phyloP scores from a whole-genome alignment of 208 protist species.

The Trypanosomatidae sp. region DNA sequence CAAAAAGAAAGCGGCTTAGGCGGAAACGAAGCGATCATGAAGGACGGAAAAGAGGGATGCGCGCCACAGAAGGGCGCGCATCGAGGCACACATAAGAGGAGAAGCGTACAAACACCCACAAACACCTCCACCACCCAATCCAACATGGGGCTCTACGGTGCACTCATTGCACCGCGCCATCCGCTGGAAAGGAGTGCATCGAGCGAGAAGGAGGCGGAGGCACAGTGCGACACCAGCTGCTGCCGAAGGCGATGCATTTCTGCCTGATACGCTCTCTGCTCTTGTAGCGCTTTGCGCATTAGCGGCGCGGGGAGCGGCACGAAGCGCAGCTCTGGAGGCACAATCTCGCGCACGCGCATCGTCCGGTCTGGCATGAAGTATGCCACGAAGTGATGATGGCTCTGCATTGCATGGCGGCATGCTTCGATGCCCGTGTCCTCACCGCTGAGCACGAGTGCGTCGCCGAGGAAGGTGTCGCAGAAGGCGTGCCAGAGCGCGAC shows the following conservation, averaged over 20 bases:
- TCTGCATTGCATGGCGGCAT: slow-evolving; percentile 21
- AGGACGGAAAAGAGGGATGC: background rate
- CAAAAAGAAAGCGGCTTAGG: background rate
- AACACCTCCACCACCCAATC: background rate
- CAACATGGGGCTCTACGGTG: background rate
- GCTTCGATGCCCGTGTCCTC: slow-evolving; percentile 32
- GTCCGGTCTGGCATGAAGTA: slow-evolving; percentile 37
- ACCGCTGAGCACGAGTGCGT: slow-evolving; percentile 44
- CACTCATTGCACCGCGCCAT: background rate
- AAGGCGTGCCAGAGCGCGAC: slow-evolving; percentile 10
- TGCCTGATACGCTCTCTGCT: background rate
- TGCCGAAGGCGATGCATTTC: slow-evolving; percentile 4
- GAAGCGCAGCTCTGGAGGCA: slow-evolving; percentile 54
- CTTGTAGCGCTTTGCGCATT: background rate
- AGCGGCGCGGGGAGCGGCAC: slow-evolving; percentile 24
- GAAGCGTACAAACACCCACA: background rate
- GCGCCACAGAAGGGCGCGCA: background rate
- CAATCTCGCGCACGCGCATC: slow-evolving; percentile 52
- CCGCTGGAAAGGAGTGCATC: background rate
- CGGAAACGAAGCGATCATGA: background rate
- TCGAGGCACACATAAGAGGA: background rate
- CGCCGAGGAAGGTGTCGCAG: slow-evolving; percentile 18
- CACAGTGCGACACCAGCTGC: slow-evolving; percentile 3
- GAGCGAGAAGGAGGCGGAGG: slow-evolving; percentile 7
- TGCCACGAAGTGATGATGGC: slow-evolving; percentile 36